A percentile compares a stretch with the other conserved stretches of the same genome.
phyloP scores from a whole-genome alignment of 495 filamentous ascomycete species.

The Penicillium angulare region DNA sequence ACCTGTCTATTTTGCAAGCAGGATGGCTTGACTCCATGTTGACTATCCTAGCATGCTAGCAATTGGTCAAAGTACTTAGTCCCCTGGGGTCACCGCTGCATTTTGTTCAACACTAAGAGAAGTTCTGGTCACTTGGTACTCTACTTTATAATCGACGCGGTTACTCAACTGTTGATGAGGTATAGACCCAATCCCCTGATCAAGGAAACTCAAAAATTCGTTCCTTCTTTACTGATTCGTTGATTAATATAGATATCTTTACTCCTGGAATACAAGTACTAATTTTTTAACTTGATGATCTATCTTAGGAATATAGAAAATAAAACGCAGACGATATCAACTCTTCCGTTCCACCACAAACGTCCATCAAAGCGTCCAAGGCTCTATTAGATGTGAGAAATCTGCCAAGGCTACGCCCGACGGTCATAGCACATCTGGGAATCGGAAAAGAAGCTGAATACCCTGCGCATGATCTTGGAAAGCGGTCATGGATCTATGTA shows the following conservation, averaged over 20 bases:
- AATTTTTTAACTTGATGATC: neutral
- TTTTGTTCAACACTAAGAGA: conserved; percentile 5
- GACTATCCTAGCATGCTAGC: neutral
- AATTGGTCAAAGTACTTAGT: conserved; percentile 5
- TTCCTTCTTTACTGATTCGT: neutral
- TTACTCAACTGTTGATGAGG: neutral
- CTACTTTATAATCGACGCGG: neutral
- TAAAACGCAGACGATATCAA: neutral
- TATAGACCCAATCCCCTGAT: neutral
- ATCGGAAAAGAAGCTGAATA: conserved; percentile 10
- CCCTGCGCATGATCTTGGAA: conserved; percentile 7
- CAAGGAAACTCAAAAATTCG: neutral
- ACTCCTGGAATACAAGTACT: neutral
- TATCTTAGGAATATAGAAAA: neutral
- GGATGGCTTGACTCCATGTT: neutral
- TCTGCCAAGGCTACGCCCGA: neutral
- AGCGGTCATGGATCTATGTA: conserved; percentile 11
- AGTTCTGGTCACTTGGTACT: conserved; percentile 1
- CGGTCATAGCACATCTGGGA: conserved; percentile 15
- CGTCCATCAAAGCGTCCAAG: neutral
- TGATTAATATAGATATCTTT: neutral
- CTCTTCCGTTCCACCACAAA: neutral
- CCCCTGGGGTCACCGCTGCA: conserved; percentile 16
- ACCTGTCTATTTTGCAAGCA: conserved; percentile 18
- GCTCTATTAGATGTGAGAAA: neutral